Conservation (phyloP, 2,329 filamentous ascomycete species). For the Aspergillus calidoustus region DNA sequence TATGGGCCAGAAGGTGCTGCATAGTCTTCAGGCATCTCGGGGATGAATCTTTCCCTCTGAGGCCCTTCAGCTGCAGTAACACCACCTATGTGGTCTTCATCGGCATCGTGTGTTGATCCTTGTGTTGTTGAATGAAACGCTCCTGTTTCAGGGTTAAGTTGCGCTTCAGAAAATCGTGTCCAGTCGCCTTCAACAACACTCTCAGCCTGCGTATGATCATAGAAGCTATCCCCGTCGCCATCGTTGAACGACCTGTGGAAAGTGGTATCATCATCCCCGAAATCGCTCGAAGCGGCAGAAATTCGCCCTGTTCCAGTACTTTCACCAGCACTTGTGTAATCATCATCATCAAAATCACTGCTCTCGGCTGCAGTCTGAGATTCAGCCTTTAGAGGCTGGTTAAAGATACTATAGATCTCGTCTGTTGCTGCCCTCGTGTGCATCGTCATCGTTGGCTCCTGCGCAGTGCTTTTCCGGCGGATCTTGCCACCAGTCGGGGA, state of each 20-base stretch:
- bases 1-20: constrained; percentile 78
- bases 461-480: constrained; percentile 70
- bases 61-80: constrained; percentile 43
- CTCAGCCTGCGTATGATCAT: constrained; percentile 52
- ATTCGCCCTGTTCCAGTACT: constrained; percentile 79
- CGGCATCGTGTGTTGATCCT: constrained; percentile 20
- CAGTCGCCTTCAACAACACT: constrained; percentile 72
- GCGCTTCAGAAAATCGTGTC: constrained; percentile 82
- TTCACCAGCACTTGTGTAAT: constrained; percentile 85
- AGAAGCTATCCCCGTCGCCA: constrained; percentile 50
- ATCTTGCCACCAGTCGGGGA: constrained; percentile 86
- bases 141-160: constrained; percentile 62
- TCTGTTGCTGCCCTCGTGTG: constrained; percentile 94
- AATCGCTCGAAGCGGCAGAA: constrained; percentile 66
- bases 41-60: constrained; percentile 49
- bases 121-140: constrained; percentile 21
- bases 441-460: constrained; percentile 95
- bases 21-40: constrained; percentile 84
- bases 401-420: constrained; percentile 97
- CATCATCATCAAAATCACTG: constrained; percentile 67
- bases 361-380: constrained; percentile 62
- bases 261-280: constrained; percentile 62
- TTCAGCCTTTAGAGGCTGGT: constrained; percentile 71
- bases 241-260: constrained; percentile 48
- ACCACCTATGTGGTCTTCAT: constrained; percentile 30